A percentile compares a stretch with the other conserved stretches of the same genome.
Evolutionary conservation across 164 flowering plant species (phyloP).

Genomic region (Kalanchoe fedtschenkoi): DNA sequence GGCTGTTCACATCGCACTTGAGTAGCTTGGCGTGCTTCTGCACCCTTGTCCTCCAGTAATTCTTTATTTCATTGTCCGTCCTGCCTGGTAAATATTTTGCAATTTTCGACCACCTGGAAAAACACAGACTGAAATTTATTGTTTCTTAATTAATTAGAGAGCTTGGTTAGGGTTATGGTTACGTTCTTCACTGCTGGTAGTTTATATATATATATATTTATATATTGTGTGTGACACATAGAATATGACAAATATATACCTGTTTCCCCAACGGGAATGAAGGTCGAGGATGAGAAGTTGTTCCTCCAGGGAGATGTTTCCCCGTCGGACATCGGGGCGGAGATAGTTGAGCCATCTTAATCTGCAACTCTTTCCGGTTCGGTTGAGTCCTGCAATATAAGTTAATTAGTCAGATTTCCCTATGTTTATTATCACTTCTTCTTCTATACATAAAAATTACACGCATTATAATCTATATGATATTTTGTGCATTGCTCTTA

Average conservation of each 20-base stretch:
- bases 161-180: no score
- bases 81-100: constrained; percentile 44
- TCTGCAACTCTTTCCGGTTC: constrained; percentile 70
- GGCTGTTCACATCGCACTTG: constrained; percentile 61
- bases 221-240: no score
- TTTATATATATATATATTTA: no score
- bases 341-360: constrained; percentile 79
- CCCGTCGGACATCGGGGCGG: constrained; percentile 65
- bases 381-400: constrained; percentile 39
- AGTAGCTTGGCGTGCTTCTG: constrained; percentile 68
- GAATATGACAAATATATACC: no score
- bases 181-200: no score
- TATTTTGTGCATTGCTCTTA: no score
- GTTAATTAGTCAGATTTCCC: neutral
- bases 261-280: constrained; percentile 58
- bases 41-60: constrained; percentile 63
- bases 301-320: constrained; percentile 63
- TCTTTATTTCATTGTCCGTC: constrained; percentile 43
- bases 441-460: no score
- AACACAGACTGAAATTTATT: no score
- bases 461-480: no score
- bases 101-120: constrained; percentile 41
- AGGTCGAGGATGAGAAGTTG: constrained; percentile 68
- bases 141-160: no score
- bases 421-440: no score